Base-by-base conservation (phyloP, 805 yeast species). In the Tetrapisispora nanseiensis region DNA sequence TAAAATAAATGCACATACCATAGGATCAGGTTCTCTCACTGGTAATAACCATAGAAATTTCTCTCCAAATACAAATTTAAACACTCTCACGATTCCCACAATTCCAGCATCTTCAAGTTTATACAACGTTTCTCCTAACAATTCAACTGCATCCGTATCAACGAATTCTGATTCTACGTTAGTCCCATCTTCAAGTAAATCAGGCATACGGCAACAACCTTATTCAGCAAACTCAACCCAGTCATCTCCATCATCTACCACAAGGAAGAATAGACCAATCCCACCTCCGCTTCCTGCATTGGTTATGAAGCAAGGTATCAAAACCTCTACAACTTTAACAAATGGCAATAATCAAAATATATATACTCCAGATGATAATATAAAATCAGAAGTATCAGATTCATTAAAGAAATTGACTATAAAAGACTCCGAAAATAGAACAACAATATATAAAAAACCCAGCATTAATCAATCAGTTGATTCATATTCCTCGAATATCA, bases 281-380 rank as follows among this genome's bases (percentile, higher is more conserved):
- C 62, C 63, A 19, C 62, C 63, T 3, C 56, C 61, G 6, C 37
- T 55, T 15, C 56, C 58, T 23, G 43, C 57, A 3, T 37, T 45
- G 13, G 45, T 43, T 23, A 37, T 42, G 22, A 34, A 41, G 7
- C 37, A 40, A 12, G 16, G 9, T 33, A 11, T 19, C 24, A 31
- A 12, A 36, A 32, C 24, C 20, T 37, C 40, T 5, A 21, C 29
- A 20, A 37, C 34, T 2, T 20, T 20, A 3, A 15, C 27, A 27
- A 21, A 32, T 24, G 11, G 19, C 30, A 6, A 37, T 40, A 9
- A 38, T 39, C 12, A 23, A 22, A n/a, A 33, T 23, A 9, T 23
- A 6, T 8, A 9, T 4, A 18, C 18, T 23, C 4, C 6, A 10
- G 18, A 15, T 15, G 26, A n/a, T 2, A 2, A 15, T 22, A 20